Evolutionary conservation across 495 filamentous ascomycete genomes (phyloP), one percentile per base, ranked within the genome.

Genomic region (Podospora didyma): DNA sequence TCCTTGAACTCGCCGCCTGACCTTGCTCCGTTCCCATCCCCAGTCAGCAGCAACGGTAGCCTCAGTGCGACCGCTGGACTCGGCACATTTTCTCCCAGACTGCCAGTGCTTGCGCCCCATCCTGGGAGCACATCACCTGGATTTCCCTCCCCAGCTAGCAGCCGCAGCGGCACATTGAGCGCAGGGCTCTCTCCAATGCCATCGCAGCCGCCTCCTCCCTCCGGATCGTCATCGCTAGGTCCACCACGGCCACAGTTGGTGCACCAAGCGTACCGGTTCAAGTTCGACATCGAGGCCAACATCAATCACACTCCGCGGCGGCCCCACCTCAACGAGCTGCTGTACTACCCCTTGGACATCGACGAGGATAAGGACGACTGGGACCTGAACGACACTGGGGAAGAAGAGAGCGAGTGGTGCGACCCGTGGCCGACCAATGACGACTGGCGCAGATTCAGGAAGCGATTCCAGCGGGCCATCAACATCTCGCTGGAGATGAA

Each of bases 211-310:
- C 37, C 11, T 5, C 37, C 37, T 41, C 12, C 37, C 9, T 9
- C 26, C 9, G 9, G 26, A 9, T 31, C 26, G 26, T 31, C 24
- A 26, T 35, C 20, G 12, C 23, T 20, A 21, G 46, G 19, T 5
- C 11, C 26, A 31, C 60, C 46, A 3, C 56, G 51, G 1, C 64
- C 59, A 16, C 62, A 62, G 24, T 60, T 65, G 3, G 64, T 77
- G 24, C 75, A 74, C 66, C 73, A 79, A 55, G 69, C 75, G n/a
- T 79, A 79, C 62, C 69, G 74, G 49, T 77, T 74, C 63, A 75
- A 75, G 54, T 77, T 76, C 54, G 75, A 77, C 62, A 71, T 79
- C 47, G 73, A 76, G 48, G 68, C 71, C 51, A 79, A 75, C 67
- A 72, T 79, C 60, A 75, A 77, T 57, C 69, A 76, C 46, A 67